Conservation (phyloP, 495 filamentous ascomycete genomes). For the Penicillium lagena region DNA sequence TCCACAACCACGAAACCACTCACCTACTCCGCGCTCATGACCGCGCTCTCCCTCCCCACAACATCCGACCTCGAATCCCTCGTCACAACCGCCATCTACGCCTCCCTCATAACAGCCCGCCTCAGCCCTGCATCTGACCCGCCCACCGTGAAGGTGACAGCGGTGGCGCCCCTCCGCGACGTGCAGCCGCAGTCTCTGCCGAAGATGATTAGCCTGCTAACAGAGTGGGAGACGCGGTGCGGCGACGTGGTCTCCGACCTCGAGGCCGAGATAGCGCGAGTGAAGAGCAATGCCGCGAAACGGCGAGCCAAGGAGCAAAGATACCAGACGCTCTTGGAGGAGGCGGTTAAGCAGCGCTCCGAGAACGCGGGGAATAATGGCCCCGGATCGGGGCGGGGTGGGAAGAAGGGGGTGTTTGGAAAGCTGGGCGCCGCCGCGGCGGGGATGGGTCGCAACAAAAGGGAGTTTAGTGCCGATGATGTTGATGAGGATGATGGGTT, state of each 20-base stretch:
- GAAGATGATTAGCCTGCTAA: conserved; percentile 57
- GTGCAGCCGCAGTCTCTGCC: conserved; percentile 63
- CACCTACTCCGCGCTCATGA: conserved; percentile 63
- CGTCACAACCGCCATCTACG: conserved; percentile 84
- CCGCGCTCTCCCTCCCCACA: conserved; percentile 57
- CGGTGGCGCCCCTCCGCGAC: conserved; percentile 80
- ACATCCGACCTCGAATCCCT: conserved; percentile 79
- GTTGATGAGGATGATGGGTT: conserved; percentile 42
- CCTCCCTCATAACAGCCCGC: conserved; percentile 70
- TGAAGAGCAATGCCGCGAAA: conserved; percentile 49
- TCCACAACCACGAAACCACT: conserved; percentile 56
- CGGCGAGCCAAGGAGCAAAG: conserved; percentile 42
- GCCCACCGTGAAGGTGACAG: conserved; percentile 65
- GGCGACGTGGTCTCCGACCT: conserved; percentile 66
- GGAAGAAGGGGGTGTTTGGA: conserved; percentile 4
- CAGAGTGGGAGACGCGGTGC: conserved; percentile 73
- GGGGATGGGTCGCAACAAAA: conserved; percentile 30
- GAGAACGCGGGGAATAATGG: neutral
- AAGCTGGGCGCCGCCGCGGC: conserved; percentile 9
- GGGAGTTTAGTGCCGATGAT: conserved; percentile 28
- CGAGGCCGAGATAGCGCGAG: conserved; percentile 58
- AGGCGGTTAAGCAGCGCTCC: conserved; percentile 22
- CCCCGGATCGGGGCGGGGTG: neutral
- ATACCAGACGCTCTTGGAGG: conserved; percentile 42
- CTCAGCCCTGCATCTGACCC: conserved; percentile 64